Base-by-base conservation (phyloP, 1,284 basidiomycete species). In the Sphaerobolus stellatus region DNA sequence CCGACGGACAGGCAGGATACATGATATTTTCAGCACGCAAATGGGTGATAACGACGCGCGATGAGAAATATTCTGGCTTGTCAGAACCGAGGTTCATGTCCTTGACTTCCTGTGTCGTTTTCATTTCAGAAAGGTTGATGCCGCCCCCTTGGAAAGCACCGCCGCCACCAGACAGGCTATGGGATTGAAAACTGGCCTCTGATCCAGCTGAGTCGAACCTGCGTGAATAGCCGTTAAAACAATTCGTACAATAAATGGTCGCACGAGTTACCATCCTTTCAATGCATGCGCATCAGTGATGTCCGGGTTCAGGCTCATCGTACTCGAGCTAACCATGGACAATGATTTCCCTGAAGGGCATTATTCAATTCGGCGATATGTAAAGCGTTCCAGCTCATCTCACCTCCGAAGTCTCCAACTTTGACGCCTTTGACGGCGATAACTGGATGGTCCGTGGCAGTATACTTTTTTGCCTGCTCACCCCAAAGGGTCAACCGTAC, bases 401-500 rank as follows among this genome's bases (percentile, higher is more conserved):
- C 65, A 80, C 95, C 96, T 64, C 90, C 90, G 69, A 92, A 99
- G 63, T 98, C 96, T 38, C 93, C 87, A 38, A 99, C 93, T 72
- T 90, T 95, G 64, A 94, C 92, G 22, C 93, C 91, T 74, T 97
- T 98, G 81, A 97, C 94, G 2, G 95, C 96, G 58, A 94, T 80
- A 20, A 97, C 84, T 9, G 91, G 83, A 52, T 82, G 77, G 38
- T 83, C 78, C 3, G 74, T 69, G 14, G 72, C 69, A 3, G 70
- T 70, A 68, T 88, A 99, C 45, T 81, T 81, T 67, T 98, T 94
- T 1, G 96, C 97, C 68, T 92, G 89, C 69, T 92, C 94, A 28
- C 96, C 97, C 96, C 97, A 99, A 5, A 99, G 76, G 2, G 97
- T 99, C 60, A 98, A 70, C 28, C 92, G 83, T 33, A 96, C 87